These are phyloP conservation scores for Fusarium bulbicola DNA, from an alignment of 2,329 filamentous ascomycete genomes.

Conservation along the genomic window DNA sequence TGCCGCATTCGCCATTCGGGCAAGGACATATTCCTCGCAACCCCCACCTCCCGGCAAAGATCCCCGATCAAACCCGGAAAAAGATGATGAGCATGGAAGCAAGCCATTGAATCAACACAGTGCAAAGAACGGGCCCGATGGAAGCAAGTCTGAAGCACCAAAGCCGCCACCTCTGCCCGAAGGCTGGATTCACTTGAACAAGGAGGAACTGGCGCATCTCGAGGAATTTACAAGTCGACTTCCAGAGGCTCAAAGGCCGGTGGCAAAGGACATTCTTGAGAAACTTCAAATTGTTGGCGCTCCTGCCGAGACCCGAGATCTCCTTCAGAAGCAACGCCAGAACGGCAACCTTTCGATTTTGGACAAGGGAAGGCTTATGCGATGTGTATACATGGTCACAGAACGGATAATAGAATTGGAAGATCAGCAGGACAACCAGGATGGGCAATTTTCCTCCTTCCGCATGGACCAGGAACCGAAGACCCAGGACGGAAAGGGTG, in stretches of 20 bases:
- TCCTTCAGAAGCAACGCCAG: conserved; percentile 62
- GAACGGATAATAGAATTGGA: conserved; percentile 48
- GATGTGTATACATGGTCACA: conserved; percentile 49
- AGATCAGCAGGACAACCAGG: conserved; percentile 30
- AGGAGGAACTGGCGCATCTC: conserved; percentile 62
- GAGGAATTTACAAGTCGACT: conserved; percentile 69
- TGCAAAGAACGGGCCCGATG: conserved; percentile 22
- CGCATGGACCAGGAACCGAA: conserved; percentile 36
- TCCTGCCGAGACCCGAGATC: conserved; percentile 71
- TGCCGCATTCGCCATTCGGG: conserved; percentile 43
- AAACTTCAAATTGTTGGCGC: conserved; percentile 74
- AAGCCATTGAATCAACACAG: conserved; percentile 30
- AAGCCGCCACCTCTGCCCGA: conserved; percentile 52
- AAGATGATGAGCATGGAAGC: conserved; percentile 37
- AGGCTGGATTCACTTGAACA: conserved; percentile 58
- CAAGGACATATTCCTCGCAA: conserved; percentile 52
- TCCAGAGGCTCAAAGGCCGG: conserved; percentile 68
- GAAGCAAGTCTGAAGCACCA: conserved; percentile 35
- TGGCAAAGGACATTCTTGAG: conserved; percentile 68
- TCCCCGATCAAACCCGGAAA: conserved; percentile 39
- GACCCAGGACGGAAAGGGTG: conserved; percentile 34
- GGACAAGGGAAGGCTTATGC: conserved; percentile 51
- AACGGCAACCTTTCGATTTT: conserved; percentile 62
- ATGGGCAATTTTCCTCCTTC: conserved; percentile 33
- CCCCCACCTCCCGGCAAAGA: conserved; percentile 52